Base-by-base conservation (phyloP, 2,329 filamentous ascomycete genomes). In the Xylogone sp. region DNA sequence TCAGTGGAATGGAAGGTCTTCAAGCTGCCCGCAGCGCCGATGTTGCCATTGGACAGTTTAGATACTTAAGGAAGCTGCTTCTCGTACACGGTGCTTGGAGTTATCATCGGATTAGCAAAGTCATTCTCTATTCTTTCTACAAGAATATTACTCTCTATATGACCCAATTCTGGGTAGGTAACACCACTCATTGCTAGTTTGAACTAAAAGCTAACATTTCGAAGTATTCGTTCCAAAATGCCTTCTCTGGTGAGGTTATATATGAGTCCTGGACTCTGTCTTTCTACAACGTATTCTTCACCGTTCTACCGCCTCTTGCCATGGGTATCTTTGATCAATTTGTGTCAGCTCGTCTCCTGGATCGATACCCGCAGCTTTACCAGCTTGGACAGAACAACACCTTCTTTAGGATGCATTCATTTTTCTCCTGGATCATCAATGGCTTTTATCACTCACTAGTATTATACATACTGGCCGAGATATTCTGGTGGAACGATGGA, bases 221-320 rank as follows among this genome's bases (percentile, higher is more conserved):
- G 24, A 55, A 92, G 88, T 97, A 94, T 72, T 90, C 91, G 0
- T 99, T 99, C 76, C 91, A 96, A 81, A 99, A 99, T 69, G 89
- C 90, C 59, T 99, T 97, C 71, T 97, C 93, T 1, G 94, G 94
- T 48, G 87, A 97, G 68, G 90, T 97, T 66, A 97, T 99, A 67
- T 97, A 92, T 79, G 94, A 99, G 72, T 97, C 94, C 9, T 99
- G 95, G 95, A 97, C 92, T 0, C 76, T 99, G n/a, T 96, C 93
- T 7, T 96, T 97, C 74, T 99, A 97, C 79, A 99, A 99, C 75
- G 91, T 99, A 69, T 88, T 99, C 69, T 99, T 96, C 75, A 99
- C 94, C 0, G 88, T 96, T 19, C 76, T 97, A 18, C 94, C 94
- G 16, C 94, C 94, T 1, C 86, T 99, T 54, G 93, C 90, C 1